A percentile compares a stretch with the other conserved stretches of the same genome.
Evolutionary conservation across 2,329 filamentous ascomycete species (phyloP).

Genomic region (Chaetomiaceae sp.): DNA sequence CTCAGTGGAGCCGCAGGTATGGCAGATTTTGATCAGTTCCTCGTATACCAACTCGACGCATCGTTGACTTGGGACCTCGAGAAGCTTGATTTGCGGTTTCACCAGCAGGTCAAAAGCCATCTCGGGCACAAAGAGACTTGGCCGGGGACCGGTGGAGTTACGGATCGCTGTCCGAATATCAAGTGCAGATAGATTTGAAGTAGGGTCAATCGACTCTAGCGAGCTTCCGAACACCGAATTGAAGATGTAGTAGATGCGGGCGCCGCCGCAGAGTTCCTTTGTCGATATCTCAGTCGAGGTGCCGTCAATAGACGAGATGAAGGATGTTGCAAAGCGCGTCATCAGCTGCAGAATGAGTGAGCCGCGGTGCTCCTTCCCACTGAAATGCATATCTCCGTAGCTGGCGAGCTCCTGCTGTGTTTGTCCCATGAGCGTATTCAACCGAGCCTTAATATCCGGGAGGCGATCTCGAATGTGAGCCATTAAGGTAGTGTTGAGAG

Average conservation of each 20-base stretch:
- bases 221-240: conserved; percentile 98
- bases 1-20: conserved; percentile 95
- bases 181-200: conserved; percentile 85
- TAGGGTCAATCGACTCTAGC: conserved; percentile 92
- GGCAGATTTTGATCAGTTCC: conserved; percentile 98
- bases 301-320: conserved; percentile 97
- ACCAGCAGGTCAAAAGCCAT: conserved; percentile 96
- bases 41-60: conserved; percentile 98
- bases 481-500: conserved; percentile 93
- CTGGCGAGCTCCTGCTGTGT: conserved; percentile 97
- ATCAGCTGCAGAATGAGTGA: conserved; percentile 94
- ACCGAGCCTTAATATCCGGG: conserved; percentile 93
- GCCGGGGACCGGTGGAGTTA: conserved; percentile 93
- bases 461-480: conserved; percentile 89
- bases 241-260: conserved; percentile 97
- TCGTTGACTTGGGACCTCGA: conserved; percentile 90
- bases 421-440: conserved; percentile 99
- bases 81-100: conserved; percentile 95
- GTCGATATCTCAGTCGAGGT: conserved; percentile 98
- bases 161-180: conserved; percentile 97
- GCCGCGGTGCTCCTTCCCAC: conserved; percentile 91
- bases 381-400: conserved; percentile 97
- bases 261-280: conserved; percentile 92
- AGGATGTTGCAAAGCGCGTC: conserved; percentile 96
- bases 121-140: conserved; percentile 94